These are phyloP conservation scores for Periconia macrospinosa DNA, from an alignment of 2,329 filamentous ascomycete species.

Conservation along the genomic window DNA sequence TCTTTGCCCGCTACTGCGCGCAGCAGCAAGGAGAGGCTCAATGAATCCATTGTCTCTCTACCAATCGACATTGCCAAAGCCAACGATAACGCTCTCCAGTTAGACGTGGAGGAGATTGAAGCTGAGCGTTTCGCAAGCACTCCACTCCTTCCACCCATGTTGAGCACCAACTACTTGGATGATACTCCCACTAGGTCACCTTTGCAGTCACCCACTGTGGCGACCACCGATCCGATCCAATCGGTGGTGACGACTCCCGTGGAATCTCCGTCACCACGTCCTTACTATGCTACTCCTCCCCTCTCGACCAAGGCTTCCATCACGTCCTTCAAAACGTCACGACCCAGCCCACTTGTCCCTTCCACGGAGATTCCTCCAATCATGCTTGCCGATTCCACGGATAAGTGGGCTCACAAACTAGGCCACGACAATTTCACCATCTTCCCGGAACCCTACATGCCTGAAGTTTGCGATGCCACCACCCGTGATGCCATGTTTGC, in stretches of 20 bases:
- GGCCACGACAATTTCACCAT: constrained; percentile 96
- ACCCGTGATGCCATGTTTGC: constrained; percentile 67
- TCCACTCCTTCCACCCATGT: constrained; percentile 79
- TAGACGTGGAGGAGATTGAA: constrained; percentile 52
- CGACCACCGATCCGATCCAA: constrained; percentile 61
- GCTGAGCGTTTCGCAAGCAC: constrained; percentile 72
- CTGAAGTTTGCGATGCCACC: constrained; percentile 62
- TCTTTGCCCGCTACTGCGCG: constrained; percentile 21
- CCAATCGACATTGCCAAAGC: constrained; percentile 42
- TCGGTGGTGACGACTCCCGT: constrained; percentile 51
- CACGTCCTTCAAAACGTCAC: constrained; percentile 65
- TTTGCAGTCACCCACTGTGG: constrained; percentile 81
- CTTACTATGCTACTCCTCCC: constrained; percentile 63
- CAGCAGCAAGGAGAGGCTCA: constrained; percentile 39
- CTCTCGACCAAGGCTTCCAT: constrained; percentile 77
- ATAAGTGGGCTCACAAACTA: constrained; percentile 81
- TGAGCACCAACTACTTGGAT: constrained; percentile 61
- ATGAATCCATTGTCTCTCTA: constrained; percentile 27
- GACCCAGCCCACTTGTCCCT: constrained; percentile 51
- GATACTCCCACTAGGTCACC: constrained; percentile 71
- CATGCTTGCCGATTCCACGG: constrained; percentile 68
- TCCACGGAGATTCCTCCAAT: constrained; percentile 64
- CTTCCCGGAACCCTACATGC: constrained; percentile 75
- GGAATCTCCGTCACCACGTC: constrained; percentile 52
- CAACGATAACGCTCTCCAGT: constrained; percentile 53